A percentile compares a stretch with the other conserved stretches of the same genome.
These are phyloP conservation scores for Colletotrichum noveboracense DNA, from an alignment of 2,329 filamentous ascomycete species.

Conservation along the genomic window DNA sequence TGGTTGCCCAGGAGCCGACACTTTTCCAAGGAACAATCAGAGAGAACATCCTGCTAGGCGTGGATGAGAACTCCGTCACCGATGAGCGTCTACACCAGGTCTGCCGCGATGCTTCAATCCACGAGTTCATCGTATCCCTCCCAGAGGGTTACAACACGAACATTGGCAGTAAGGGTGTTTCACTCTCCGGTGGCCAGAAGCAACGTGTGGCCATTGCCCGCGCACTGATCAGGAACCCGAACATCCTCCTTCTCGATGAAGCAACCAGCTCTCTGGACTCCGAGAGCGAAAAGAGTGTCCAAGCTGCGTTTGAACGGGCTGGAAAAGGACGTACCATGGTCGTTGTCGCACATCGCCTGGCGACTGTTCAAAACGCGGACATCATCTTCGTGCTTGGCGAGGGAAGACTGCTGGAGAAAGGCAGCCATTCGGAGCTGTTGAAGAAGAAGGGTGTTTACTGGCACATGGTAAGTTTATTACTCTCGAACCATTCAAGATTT, in stretches of 20 bases:
- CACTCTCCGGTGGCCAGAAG: constrained; percentile 74
- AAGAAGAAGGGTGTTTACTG: constrained; percentile 59
- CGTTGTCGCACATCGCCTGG: constrained; percentile 78
- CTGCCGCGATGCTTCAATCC: constrained; percentile 68
- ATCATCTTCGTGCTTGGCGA: constrained; percentile 80
- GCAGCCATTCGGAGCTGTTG: constrained; percentile 56
- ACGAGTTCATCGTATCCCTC: constrained; percentile 73
- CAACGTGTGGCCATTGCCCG: constrained; percentile 74
- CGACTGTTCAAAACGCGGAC: constrained; percentile 80
- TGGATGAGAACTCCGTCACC: constrained; percentile 56
- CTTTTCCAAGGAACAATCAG: constrained; percentile 70
- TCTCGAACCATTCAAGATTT: not conserved
- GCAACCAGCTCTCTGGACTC: constrained; percentile 74
- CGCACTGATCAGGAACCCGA: constrained; percentile 69
- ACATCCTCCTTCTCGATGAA: constrained; percentile 73
- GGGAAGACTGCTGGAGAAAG: constrained; percentile 61
- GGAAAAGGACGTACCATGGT: constrained; percentile 69
- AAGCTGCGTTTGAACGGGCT: constrained; percentile 71
- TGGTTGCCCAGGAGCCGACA: constrained; percentile 78
- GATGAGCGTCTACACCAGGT: constrained; percentile 57
- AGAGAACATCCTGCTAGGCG: constrained; percentile 73
- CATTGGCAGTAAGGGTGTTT: constrained; percentile 70
- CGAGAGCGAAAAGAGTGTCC: constrained; percentile 65
- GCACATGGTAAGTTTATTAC: constrained; percentile 55
- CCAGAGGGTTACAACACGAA: constrained; percentile 72